A percentile compares a stretch with the other conserved stretches of the same genome.
Conservation (phyloP, 192 early-diverging fungal species). For the Coemansia sp. region DNA sequence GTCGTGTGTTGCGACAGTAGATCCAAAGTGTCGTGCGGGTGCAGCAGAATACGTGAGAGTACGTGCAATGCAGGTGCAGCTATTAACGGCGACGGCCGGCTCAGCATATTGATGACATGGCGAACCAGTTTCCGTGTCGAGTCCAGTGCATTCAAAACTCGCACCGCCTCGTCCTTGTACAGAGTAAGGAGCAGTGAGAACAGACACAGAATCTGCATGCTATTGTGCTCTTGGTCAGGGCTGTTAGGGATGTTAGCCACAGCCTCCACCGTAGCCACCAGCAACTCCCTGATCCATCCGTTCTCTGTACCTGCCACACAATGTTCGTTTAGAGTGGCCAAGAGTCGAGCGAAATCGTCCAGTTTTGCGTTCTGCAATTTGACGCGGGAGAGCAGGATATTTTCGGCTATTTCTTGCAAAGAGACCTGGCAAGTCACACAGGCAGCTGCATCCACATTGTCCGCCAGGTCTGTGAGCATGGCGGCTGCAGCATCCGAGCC, state of each 20-base stretch:
- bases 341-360: conserved; percentile 5
- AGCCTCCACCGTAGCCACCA: not conserved
- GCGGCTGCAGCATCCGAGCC: conserved; percentile 10
- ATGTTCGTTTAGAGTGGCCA: not conserved
- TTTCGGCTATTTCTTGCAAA: not conserved
- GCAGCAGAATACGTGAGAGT: conserved; percentile 31
- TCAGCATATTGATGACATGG: conserved; percentile 36
- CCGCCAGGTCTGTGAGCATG: conserved; percentile 20
- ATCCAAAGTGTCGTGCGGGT: not conserved
- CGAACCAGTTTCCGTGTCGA: conserved; percentile 21
- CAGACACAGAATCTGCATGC: conserved; percentile 14
- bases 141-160: not conserved
- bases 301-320: not conserved
- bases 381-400: conserved; percentile 8
- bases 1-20: not conserved
- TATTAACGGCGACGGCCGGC: conserved; percentile 20
- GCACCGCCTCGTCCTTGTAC: not conserved
- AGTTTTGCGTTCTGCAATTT: not conserved
- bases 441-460: conserved; percentile 8
- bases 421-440: not conserved
- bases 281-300: not conserved
- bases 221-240: not conserved
- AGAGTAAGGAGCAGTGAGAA: conserved; percentile 30
- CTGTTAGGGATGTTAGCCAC: not conserved
- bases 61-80: conserved; percentile 40